Percentiles rank a stretch among this genome's conserved stretches.
Conservation (phyloP, 257 asterid genomes). For the Rhazya stricta region DNA sequence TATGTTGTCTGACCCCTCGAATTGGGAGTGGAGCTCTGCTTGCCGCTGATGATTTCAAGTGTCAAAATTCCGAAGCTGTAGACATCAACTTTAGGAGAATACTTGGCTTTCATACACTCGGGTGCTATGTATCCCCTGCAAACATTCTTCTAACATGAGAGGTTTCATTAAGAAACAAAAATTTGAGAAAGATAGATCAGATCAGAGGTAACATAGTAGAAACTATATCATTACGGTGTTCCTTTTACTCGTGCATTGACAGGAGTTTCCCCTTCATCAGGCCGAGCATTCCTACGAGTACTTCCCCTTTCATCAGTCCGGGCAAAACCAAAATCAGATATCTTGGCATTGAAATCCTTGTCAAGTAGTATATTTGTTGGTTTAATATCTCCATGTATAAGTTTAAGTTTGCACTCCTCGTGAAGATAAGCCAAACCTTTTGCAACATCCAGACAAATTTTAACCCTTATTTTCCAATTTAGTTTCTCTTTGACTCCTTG, state of each 20-base stretch:
- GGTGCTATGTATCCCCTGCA: conserved; percentile 22
- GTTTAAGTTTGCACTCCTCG: conserved; percentile 16
- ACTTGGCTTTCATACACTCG: conserved; percentile 8
- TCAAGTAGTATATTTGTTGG: conserved; percentile 24
- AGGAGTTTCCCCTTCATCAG: conserved; percentile 18
- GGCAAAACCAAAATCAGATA: conserved; percentile 30
- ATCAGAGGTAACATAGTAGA: too few species aligned
- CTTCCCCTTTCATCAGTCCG: conserved; percentile 9
- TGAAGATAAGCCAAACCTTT: conserved; percentile 20
- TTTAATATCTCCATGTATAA: conserved; percentile 26
- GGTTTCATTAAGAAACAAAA: not conserved
- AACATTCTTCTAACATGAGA: conserved; percentile 9
- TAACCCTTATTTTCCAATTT: conserved; percentile 17
- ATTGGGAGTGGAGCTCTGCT: conserved; percentile 3
- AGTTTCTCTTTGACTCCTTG: conserved; percentile 5
- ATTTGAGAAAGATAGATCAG: not conserved
- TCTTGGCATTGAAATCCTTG: conserved; percentile 28
- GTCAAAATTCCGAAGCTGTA: conserved; percentile 25
- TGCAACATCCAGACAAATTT: conserved; percentile 21
- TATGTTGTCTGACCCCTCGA: conserved; percentile 12
- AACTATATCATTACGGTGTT: conserved; percentile 10
- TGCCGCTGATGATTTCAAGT: conserved; percentile 25
- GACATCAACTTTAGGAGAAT: conserved; percentile 24
- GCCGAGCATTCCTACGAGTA: conserved; percentile 9
- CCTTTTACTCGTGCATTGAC: conserved; percentile 10